These are phyloP conservation scores for Encephalitozoon intestinalis DNA, from an alignment of 371 early-diverging fungal genomes.

Conservation along the genomic window DNA sequence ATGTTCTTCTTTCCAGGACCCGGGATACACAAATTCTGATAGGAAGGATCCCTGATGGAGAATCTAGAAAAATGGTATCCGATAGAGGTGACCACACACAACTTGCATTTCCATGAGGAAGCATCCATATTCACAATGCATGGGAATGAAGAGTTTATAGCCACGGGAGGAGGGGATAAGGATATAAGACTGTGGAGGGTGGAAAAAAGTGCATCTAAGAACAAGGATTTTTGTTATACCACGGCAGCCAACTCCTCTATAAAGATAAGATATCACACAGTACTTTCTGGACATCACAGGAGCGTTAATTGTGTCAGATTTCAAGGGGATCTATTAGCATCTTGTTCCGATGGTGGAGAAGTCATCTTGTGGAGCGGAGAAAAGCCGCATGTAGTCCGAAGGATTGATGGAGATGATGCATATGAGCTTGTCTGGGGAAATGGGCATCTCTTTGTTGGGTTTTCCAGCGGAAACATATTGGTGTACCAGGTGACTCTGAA, in stretches of 20 bases:
- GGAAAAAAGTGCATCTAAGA: neutral
- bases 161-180: conserved; percentile 58
- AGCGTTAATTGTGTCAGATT: conserved; percentile 57
- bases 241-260: conserved; percentile 45
- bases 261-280: conserved; percentile 34
- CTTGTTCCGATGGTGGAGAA: conserved; percentile 55
- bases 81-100: conserved; percentile 56
- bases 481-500: neutral
- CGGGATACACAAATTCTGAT: neutral
- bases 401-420: conserved; percentile 53
- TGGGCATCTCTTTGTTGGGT: conserved; percentile 34
- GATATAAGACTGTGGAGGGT: conserved; percentile 57
- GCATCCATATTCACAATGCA: conserved; percentile 54
- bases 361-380: conserved; percentile 38
- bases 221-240: conserved; percentile 31
- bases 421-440: conserved; percentile 55
- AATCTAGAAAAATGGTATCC: neutral
- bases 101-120: conserved; percentile 59
- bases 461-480: conserved; percentile 38
- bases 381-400: conserved; percentile 26
- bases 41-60: neutral
- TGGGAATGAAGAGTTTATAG: conserved; percentile 33
- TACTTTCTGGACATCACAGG: conserved; percentile 45
- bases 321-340: conserved; percentile 40
- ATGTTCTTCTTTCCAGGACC: neutral